These are phyloP conservation scores for Rhizophagus prolifer DNA, from an alignment of 192 early-diverging fungal genomes.

Conservation along the genomic window DNA sequence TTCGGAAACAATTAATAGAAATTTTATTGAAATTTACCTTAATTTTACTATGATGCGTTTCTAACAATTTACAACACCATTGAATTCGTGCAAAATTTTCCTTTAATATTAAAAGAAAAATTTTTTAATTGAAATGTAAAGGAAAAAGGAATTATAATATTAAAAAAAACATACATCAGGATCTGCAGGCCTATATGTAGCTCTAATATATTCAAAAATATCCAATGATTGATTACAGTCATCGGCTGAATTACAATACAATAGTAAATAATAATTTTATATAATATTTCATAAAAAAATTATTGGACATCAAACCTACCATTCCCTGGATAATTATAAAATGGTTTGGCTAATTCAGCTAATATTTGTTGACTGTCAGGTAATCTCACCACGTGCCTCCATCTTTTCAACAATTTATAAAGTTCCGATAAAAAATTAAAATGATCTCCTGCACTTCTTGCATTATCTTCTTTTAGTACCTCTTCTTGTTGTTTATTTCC, in stretches of 20 bases:
- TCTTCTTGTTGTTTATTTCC: conserved; percentile 26
- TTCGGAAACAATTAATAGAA: not conserved
- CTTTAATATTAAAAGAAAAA: conserved; percentile 14
- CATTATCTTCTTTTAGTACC: conserved; percentile 27
- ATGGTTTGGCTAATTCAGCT: conserved; percentile 31
- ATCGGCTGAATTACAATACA: conserved; percentile 17
- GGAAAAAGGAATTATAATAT: not conserved
- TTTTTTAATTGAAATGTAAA: not conserved
- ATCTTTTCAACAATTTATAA: conserved; percentile 21
- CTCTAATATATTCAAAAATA: conserved; percentile 41
- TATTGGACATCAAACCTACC: conserved; percentile 16
- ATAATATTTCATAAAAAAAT: not conserved
- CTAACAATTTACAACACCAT: conserved; percentile 37
- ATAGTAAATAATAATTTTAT: not conserved
- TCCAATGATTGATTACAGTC: conserved; percentile 41
- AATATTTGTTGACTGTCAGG: conserved; percentile 11
- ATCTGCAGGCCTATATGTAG: conserved; percentile 28
- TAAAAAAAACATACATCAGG: conserved; percentile 20
- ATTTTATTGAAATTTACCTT: conserved; percentile 28
- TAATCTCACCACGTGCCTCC: conserved; percentile 28
- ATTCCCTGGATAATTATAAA: conserved; percentile 32
- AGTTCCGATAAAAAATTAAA: conserved; percentile 22
- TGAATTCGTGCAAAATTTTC: conserved; percentile 38
- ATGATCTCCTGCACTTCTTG: not conserved
- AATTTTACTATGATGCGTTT: conserved; percentile 21